Percentiles rank a stretch among this genome's conserved stretches.
Evolutionary conservation across 805 yeast species (phyloP).

Genomic region (Yarrowia divulgata): DNA sequence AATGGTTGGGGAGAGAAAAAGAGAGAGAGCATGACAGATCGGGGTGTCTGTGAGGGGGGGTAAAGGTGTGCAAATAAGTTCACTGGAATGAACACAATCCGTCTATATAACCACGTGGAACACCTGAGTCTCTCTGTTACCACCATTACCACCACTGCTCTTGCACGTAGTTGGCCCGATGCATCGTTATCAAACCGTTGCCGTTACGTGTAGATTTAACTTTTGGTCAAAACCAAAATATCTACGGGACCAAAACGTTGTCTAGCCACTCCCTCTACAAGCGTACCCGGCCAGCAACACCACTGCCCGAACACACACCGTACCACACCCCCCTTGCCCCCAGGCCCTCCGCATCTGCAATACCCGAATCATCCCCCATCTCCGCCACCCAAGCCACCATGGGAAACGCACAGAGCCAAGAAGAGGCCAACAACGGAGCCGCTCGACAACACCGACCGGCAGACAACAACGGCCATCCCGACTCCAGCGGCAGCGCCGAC

Average conservation of each 20-base stretch:
- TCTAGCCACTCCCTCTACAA: constrained; percentile 5
- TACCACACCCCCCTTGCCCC: not conserved
- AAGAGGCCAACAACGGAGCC: constrained; percentile 17
- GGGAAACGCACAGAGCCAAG: constrained; percentile 39
- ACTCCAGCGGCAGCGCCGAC: not conserved
- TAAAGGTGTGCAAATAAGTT: too few relatives aligned
- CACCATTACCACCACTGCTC: not conserved
- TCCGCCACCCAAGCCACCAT: constrained; percentile 8
- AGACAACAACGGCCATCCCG: constrained; percentile 1
- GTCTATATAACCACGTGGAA: too few relatives aligned
- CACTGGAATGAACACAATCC: too few relatives aligned
- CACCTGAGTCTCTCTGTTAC: not conserved
- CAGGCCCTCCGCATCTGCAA: not conserved
- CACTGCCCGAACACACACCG: not conserved
- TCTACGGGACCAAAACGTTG: constrained; percentile 1
- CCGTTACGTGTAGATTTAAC: constrained; percentile 12
- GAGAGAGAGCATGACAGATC: not conserved
- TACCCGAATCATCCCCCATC: not conserved
- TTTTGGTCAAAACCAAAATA: constrained; percentile 18
- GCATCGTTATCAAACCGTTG: constrained; percentile 4
- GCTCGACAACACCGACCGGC: not conserved
- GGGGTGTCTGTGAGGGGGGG: too few relatives aligned
- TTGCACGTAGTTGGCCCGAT: too few relatives aligned
- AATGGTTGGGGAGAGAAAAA: not conserved
- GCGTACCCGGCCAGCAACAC: constrained; percentile 10